A percentile compares a stretch with the other conserved stretches of the same genome.
Evolutionary conservation across 352 stramenopile species (phyloP).

Genomic region (Aphanomyces stellatus): DNA sequence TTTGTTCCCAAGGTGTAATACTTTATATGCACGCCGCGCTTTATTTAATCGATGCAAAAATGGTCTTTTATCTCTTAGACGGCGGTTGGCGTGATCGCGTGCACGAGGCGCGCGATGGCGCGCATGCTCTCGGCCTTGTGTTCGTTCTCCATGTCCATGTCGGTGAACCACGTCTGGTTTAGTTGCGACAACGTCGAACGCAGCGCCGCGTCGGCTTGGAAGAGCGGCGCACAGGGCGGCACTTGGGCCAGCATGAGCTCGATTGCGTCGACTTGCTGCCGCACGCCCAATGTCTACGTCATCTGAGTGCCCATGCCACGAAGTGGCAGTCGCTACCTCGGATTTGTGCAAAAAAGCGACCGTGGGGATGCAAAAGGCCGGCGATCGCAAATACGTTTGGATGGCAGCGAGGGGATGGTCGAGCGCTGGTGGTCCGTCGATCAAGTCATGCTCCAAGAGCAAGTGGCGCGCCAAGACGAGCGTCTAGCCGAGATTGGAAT

Average conservation of each 20-base stretch:
- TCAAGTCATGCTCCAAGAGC: slow-evolving; percentile 37
- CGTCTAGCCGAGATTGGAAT: neutral
- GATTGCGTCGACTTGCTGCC: neutral
- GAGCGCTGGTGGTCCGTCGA: neutral
- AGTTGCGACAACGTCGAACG: neutral
- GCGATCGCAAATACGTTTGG: slow-evolving; percentile 34
- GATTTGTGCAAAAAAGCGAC: slow-evolving; percentile 22
- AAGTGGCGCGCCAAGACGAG: slow-evolving; percentile 58
- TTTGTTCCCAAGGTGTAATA: slow-evolving; percentile 34
- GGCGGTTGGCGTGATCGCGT: neutral
- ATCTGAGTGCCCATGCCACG: neutral
- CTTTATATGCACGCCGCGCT: neutral
- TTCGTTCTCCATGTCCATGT: neutral
- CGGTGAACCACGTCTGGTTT: neutral
- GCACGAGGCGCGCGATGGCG: neutral
- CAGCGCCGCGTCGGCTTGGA: neutral
- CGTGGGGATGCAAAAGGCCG: slow-evolving; percentile 48
- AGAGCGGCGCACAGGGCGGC: neutral
- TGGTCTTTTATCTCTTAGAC: too few relatives aligned
- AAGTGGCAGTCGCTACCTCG: neutral
- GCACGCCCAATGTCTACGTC: neutral
- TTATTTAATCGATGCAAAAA: too few relatives aligned
- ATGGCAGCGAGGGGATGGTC: slow-evolving; percentile 21
- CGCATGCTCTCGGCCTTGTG: neutral
- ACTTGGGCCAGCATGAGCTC: neutral